phyloP scores from a whole-genome alignment of 768 basidiomycete genomes.

The Macrolepiota dolichaula region DNA sequence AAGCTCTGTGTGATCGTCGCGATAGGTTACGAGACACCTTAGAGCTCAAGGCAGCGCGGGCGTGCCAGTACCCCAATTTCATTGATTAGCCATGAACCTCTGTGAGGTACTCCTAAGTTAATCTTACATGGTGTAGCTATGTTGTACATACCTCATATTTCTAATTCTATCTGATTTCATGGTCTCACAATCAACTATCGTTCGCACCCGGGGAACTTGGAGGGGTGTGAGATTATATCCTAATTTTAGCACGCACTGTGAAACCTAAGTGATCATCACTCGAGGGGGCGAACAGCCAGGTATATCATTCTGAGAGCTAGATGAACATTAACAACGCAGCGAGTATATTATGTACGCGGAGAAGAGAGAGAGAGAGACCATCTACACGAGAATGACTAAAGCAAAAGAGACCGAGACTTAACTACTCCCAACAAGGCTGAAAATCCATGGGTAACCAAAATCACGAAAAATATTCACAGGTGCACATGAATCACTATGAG shows the following conservation, averaged over 20 bases:
- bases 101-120: slow-evolving; percentile 3
- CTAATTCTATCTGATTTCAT: not conserved
- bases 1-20: not conserved
- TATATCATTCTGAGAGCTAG: not conserved
- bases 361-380: too few relatives aligned
- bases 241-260: not conserved
- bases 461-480: not conserved
- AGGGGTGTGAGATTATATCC: not conserved
- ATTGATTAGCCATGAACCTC: not conserved
- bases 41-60: not conserved
- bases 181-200: not conserved
- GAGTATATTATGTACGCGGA: not conserved
- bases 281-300: not conserved
- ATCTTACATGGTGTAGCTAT: not conserved
- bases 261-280: not conserved
- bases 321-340: not conserved
- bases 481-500: not conserved
- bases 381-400: not conserved
- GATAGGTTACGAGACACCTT: not conserved
- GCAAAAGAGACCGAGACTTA: not conserved
- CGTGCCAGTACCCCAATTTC: not conserved
- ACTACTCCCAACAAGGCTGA: not conserved
- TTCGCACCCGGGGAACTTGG: not conserved
- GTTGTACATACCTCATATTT: not conserved
- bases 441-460: not conserved